Evolutionary conservation across 2,329 filamentous ascomycete species (phyloP).

Genomic region (Botryotinia globosa): DNA sequence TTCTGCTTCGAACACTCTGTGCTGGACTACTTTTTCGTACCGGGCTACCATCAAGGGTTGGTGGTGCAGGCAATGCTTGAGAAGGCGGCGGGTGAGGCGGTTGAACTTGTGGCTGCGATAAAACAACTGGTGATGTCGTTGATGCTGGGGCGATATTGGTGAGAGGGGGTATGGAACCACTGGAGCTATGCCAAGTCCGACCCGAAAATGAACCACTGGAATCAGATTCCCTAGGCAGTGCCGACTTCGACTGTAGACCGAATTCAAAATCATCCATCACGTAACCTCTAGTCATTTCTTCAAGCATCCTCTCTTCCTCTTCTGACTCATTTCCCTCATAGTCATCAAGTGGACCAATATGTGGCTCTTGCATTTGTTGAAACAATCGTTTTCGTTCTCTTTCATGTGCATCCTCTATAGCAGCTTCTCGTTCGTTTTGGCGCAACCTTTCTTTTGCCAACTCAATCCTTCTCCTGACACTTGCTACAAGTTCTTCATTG

Average conservation of each 20-base stretch:
- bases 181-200: conserved; percentile 77
- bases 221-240: conserved; percentile 73
- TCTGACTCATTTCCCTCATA: conserved; percentile 65
- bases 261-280: conserved; percentile 81
- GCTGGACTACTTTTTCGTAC: conserved; percentile 37
- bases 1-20: conserved; percentile 66
- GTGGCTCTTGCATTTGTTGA: conserved; percentile 27
- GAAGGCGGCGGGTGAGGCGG: conserved; percentile 44
- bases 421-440: conserved; percentile 68
- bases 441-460: conserved; percentile 72
- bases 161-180: conserved; percentile 67
- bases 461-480: conserved; percentile 65
- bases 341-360: conserved; percentile 51
- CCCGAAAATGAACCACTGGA: conserved; percentile 71
- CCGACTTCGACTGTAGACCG: conserved; percentile 63
- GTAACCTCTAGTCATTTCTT: conserved; percentile 84
- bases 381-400: conserved; percentile 50
- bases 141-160: conserved; percentile 67
- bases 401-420: conserved; percentile 58
- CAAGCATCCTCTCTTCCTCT: conserved; percentile 72
- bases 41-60: conserved; percentile 36
- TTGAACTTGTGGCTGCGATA: conserved; percentile 31
- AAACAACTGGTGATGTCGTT: conserved; percentile 32
- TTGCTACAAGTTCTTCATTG: conserved; percentile 49
- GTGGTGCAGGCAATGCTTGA: conserved; percentile 39